Conservation (phyloP, 305 asterid genomes). For the Solanum aculeatissimum region DNA sequence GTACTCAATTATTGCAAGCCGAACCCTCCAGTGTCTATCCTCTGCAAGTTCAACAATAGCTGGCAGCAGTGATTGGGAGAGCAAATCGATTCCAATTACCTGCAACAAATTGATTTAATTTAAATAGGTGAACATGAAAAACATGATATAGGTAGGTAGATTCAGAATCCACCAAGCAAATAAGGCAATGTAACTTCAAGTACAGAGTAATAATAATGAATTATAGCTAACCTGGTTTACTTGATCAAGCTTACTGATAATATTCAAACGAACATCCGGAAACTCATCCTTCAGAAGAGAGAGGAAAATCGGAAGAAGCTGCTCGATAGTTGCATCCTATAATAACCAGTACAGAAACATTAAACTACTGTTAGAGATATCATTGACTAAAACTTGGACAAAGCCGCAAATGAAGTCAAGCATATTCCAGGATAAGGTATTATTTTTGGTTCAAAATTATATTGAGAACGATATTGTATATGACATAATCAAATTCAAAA, state of each 20-base stretch:
- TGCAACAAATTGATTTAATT: constrained; percentile 2
- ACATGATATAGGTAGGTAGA: background rate
- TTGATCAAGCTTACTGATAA: constrained; percentile 59
- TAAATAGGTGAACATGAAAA: background rate
- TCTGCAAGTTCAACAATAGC: constrained; percentile 73
- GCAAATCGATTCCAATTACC: constrained; percentile 65
- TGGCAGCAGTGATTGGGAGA: constrained; percentile 57
- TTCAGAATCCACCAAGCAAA: background rate
- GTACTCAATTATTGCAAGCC: constrained; percentile 55
- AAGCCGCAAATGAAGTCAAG: background rate
- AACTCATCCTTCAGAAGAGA: constrained; percentile 38
- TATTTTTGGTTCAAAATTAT: background rate
- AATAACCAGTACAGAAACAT: background rate
- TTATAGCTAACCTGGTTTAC: constrained; percentile 49
- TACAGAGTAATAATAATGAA: background rate
- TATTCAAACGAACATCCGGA: constrained; percentile 62
- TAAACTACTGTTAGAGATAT: background rate
- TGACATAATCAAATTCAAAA: background rate
- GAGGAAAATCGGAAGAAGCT: constrained; percentile 31
- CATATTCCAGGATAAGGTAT: background rate
- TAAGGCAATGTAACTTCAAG: background rate
- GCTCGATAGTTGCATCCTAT: constrained; percentile 33
- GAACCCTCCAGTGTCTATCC: constrained; percentile 67
- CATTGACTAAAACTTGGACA: background rate
- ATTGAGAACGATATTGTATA: background rate